Conservation (phyloP, 78 protist species). For the Chrysochromulina tobinii region DNA sequence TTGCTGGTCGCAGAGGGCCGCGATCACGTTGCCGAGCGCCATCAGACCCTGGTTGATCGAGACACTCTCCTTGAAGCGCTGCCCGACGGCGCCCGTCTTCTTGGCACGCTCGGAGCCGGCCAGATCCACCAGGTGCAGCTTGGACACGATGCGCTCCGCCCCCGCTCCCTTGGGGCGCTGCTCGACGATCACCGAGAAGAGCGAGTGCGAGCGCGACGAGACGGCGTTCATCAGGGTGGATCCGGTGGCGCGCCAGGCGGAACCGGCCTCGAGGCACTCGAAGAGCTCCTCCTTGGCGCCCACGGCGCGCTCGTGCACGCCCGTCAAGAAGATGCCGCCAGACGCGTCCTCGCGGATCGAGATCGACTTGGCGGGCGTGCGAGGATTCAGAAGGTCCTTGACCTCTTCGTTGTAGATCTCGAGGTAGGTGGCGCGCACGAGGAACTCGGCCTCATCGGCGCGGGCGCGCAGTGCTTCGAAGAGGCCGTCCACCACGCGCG, state of each 20-base stretch:
- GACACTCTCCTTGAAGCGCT: slow-evolving; percentile 36
- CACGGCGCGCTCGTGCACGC: neutral
- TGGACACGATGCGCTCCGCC: neutral
- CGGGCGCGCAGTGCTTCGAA: neutral
- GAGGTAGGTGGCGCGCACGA: neutral
- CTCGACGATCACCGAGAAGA: neutral
- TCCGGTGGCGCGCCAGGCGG: neutral
- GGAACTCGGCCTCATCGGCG: neutral
- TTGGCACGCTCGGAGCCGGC: slow-evolving; percentile 10
- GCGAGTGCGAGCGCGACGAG: slow-evolving; percentile 36
- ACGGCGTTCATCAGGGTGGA: slow-evolving; percentile 27
- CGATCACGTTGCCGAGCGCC: slow-evolving; percentile 51
- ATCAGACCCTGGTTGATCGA: slow-evolving; percentile 43
- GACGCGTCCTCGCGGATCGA: slow-evolving; percentile 25
- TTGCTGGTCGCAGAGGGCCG: neutral
- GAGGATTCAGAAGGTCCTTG: slow-evolving; percentile 33
- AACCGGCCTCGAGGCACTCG: neutral
- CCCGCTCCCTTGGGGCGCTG: neutral
- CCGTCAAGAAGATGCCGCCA: neutral
- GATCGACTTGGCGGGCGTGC: neutral
- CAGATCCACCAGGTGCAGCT: neutral
- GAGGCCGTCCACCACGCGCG: slow-evolving; percentile 1
- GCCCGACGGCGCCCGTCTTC: slow-evolving; percentile 31
- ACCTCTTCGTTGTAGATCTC: slow-evolving; percentile 45
- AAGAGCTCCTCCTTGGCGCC: neutral